Percentiles rank a stretch among this genome's conserved stretches.
Evolutionary conservation across 495 filamentous ascomycete genomes (phyloP).

Genomic region (Opeltia flavorubescens): DNA sequence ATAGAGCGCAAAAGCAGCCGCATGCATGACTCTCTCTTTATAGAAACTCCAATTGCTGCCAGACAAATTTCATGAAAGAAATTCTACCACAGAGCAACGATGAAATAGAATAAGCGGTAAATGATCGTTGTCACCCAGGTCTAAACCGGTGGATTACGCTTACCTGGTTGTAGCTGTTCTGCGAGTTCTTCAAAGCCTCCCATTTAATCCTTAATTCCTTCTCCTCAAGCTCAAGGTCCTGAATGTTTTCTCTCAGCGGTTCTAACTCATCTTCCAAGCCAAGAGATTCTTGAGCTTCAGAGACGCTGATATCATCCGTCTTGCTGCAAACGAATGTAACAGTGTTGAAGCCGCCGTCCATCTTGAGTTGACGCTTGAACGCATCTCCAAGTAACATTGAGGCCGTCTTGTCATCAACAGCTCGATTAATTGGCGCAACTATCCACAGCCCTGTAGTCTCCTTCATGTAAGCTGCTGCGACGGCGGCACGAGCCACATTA

Average conservation of each 20-base stretch:
- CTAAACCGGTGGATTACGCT: no score
- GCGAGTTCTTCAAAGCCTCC: slow-evolving; percentile 23
- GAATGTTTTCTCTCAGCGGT: slow-evolving; percentile 19
- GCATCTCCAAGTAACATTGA: slow-evolving; percentile 43
- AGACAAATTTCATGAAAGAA: no score
- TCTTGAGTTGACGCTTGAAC: slow-evolving; percentile 51
- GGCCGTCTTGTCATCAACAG: slow-evolving; percentile 52
- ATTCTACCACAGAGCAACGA: no score
- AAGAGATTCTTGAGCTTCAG: slow-evolving; percentile 33
- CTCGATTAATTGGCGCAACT: slow-evolving; percentile 49
- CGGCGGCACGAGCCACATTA: slow-evolving; percentile 47
- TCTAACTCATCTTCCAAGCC: slow-evolving; percentile 26
- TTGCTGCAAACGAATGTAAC: slow-evolving; percentile 58
- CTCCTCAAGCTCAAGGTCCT: slow-evolving; percentile 23
- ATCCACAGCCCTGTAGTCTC: slow-evolving; percentile 40
- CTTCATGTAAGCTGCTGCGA: slow-evolving; percentile 50
- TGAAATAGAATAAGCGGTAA: no score
- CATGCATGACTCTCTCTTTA: no score
- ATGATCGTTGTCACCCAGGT: no score
- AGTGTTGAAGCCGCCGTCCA: slow-evolving; percentile 40
- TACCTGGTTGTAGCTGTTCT: slow-evolving; percentile 18
- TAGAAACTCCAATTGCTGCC: no score
- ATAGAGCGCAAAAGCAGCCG: no score
- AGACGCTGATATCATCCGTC: slow-evolving; percentile 49
- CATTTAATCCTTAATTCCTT: slow-evolving; percentile 20